These are phyloP conservation scores for Verticillium isaacii DNA, from an alignment of 2,329 filamentous ascomycete species.

Conservation along the genomic window DNA sequence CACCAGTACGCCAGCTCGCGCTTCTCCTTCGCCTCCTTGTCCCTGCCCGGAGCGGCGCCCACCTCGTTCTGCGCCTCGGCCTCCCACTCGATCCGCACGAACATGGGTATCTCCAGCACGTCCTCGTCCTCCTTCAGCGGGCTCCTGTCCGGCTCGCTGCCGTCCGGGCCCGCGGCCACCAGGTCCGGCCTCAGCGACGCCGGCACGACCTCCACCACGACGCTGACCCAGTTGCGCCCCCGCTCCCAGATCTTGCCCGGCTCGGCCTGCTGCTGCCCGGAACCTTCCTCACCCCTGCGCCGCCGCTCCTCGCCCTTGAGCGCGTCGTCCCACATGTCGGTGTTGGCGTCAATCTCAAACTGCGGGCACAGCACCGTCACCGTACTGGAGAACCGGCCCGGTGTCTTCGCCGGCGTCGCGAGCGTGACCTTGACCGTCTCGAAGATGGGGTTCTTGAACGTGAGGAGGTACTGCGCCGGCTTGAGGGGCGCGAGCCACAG, in stretches of 20 bases:
- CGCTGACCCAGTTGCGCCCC: constrained; percentile 90
- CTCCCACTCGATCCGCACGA: constrained; percentile 90
- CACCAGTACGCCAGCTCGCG: constrained; percentile 94
- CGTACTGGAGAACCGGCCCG: constrained; percentile 69
- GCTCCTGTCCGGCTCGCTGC: constrained; percentile 31
- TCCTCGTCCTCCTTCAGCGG: constrained; percentile 56
- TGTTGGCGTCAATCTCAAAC: constrained; percentile 91
- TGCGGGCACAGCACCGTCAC: constrained; percentile 93
- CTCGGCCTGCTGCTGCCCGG: constrained; percentile 58
- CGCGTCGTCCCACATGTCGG: constrained; percentile 83
- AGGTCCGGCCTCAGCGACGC: constrained; percentile 42
- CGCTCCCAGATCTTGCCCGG: constrained; percentile 96
- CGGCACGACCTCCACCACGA: constrained; percentile 85
- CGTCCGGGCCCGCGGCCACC: constrained; percentile 17
- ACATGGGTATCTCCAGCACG: constrained; percentile 83
- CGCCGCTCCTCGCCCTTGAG: constrained; percentile 51
- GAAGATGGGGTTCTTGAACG: constrained; percentile 90
- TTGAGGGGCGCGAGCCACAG: constrained; percentile 51
- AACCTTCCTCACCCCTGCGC: constrained; percentile 34
- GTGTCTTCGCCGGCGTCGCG: constrained; percentile 75
- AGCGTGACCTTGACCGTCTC: constrained; percentile 84
- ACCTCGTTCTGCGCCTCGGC: constrained; percentile 63
- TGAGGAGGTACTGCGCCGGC: constrained; percentile 76
- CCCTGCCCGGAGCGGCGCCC: constrained; percentile 40
- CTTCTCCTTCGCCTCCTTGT: constrained; percentile 64